These are phyloP conservation scores for Marchantia paleacea DNA, from an alignment of 225 moss, liverwort and hornwort genomes.

Conservation along the genomic window DNA sequence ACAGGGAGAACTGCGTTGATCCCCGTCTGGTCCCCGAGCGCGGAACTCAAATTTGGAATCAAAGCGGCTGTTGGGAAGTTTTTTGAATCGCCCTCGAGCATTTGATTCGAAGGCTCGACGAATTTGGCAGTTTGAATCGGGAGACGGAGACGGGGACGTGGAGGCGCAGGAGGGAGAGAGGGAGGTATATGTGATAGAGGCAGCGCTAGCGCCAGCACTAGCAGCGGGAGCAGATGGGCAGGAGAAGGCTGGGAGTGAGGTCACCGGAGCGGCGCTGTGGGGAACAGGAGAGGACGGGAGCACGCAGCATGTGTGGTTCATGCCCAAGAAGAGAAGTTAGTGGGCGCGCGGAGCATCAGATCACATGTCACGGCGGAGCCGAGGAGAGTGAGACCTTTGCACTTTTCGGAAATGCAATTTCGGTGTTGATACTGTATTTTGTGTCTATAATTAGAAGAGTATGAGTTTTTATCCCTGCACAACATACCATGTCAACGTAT, in stretches of 20 bases:
- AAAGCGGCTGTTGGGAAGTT: too few species aligned
- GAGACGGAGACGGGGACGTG: too few species aligned
- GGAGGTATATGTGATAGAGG: too few species aligned
- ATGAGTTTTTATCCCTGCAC: too few species aligned
- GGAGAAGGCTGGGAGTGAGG: too few species aligned
- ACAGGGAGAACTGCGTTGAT: too few species aligned
- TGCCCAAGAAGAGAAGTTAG: not conserved
- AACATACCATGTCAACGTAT: not conserved
- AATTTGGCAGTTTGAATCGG: too few species aligned
- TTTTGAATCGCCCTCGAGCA: too few species aligned
- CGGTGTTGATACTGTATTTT: not conserved
- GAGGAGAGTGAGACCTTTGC: not conserved
- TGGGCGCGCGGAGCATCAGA: not conserved
- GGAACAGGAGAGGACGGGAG: not conserved
- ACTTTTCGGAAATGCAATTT: not conserved
- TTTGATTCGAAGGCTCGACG: too few species aligned
- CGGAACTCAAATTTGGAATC: too few species aligned
- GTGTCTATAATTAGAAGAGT: not conserved
- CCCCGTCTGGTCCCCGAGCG: too few species aligned
- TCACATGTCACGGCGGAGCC: not conserved
- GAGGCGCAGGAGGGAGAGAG: too few species aligned
- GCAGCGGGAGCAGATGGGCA: not conserved
- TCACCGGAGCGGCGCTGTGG: not conserved
- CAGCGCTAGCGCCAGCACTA: not conserved
- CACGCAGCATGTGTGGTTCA: not conserved